Conservation (phyloP, 306 rosid species). For the Quercus engelmannii region DNA sequence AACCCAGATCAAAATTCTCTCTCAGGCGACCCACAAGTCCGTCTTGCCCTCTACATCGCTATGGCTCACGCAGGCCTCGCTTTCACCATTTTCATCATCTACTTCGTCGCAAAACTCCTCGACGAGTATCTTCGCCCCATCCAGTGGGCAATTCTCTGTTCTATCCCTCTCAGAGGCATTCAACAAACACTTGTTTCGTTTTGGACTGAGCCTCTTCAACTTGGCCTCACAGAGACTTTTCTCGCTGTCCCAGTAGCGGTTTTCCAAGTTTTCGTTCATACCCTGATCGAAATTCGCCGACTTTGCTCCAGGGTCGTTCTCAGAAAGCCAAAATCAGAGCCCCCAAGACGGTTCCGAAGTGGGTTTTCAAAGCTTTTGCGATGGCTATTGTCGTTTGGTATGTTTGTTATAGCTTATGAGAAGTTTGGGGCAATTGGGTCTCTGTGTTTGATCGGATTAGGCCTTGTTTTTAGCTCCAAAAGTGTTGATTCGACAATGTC, state of each 20-base stretch:
- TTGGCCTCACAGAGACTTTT: constrained; percentile 84
- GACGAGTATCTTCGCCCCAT: constrained; percentile 78
- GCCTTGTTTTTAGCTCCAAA: constrained; percentile 64
- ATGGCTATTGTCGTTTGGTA: constrained; percentile 75
- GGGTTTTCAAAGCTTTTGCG: constrained; percentile 71
- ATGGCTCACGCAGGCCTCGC: constrained; percentile 93
- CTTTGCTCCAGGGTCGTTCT: constrained; percentile 37
- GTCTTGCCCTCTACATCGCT: constrained; percentile 84
- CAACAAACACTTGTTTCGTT: constrained; percentile 68
- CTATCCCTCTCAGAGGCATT: constrained; percentile 81
- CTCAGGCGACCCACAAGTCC: constrained; percentile 83
- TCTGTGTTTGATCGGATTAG: constrained; percentile 50
- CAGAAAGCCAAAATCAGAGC: constrained; percentile 50
- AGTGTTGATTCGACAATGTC: constrained; percentile 77
- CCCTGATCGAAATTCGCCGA: constrained; percentile 75
- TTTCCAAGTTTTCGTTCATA: constrained; percentile 64
- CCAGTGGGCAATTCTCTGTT: constrained; percentile 92
- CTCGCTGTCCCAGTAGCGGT: constrained; percentile 73
- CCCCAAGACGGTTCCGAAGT: constrained; percentile 27
- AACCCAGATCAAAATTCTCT: constrained; percentile 38
- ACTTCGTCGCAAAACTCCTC: constrained; percentile 60
- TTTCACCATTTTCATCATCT: constrained; percentile 67
- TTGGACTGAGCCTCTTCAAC: constrained; percentile 67
- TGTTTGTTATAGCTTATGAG: constrained; percentile 72
- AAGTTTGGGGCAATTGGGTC: constrained; percentile 60